Evolutionary conservation across 306 rosid genomes (phyloP), one percentile per base, ranked within the genome.

Genomic region (Crotalaria pallida): DNA sequence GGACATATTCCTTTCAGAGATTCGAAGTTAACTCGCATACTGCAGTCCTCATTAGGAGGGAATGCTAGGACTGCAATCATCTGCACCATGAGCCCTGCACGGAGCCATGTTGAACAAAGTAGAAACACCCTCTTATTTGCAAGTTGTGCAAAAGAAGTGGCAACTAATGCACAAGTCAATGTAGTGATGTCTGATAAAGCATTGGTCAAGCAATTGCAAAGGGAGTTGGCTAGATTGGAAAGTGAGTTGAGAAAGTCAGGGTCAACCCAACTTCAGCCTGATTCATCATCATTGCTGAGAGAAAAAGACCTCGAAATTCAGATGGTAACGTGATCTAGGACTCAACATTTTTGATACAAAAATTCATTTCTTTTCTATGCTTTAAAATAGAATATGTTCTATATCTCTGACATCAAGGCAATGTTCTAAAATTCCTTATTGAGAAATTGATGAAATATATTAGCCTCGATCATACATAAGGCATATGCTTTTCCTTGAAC

Each of bases 111-210:
- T 73, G 98, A 90, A 71, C 97, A 94, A 71, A 85, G 89, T 63
- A 85, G 98, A 83, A 94, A 94, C 76, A 90, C 98, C 66, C 97
- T 94, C 59, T 81, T 94, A 84, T 94, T 94, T 73, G 98, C 98
- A 70, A 87, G 95, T 67, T 90, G 97, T 80, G 97, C 97, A 43
- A 88, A 87, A 75, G 96, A 94, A 84, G 96, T 94, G 68, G 7
- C 88, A 44, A 90, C 95, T 38, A 94, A 81, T 60, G 97, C 97
- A 62, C 88, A 84, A 66, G 97, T 94, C 73, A 94, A 94, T 58
- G 91, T 85, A 75, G 91, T 94, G 70, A 74, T 94, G 89, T 88
- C 98, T 22, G 97, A 94, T 75, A 90, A 85, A 81, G 82, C 83
- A 51, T 63, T 94, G 84, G 96, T 94, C 75, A 94, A 90, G 80